A percentile compares a stretch with the other conserved stretches of the same genome.
phyloP scores from a whole-genome alignment of 2,329 filamentous ascomycete species.

The Penicillium frequentans region DNA sequence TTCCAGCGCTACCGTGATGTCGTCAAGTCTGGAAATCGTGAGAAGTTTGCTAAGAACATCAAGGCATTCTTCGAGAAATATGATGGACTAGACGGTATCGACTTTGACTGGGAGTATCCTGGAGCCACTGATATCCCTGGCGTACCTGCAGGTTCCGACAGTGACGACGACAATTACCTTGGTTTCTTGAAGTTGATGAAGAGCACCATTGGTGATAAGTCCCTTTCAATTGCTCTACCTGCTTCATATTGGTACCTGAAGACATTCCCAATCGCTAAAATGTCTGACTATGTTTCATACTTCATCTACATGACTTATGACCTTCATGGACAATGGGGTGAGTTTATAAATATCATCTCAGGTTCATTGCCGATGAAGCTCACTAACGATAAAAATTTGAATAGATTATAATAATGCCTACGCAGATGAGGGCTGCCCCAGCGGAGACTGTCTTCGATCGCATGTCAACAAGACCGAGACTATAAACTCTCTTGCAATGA shows the following conservation, averaged over 20 bases:
- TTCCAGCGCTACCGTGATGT: background rate
- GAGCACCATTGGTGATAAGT: background rate
- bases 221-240: conserved; percentile 15
- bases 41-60: conserved; percentile 24
- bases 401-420: conserved; percentile 16
- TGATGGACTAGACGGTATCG: conserved; percentile 43
- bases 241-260: background rate
- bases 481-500: conserved; percentile 22
- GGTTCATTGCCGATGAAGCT: background rate
- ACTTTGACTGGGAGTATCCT: conserved; percentile 45
- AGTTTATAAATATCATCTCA: background rate
- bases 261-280: background rate
- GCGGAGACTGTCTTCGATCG: conserved; percentile 2
- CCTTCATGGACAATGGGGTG: conserved; percentile 15
- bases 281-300: background rate
- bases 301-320: background rate
- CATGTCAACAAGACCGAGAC: conserved; percentile 13
- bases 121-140: conserved; percentile 10
- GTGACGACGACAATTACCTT: background rate
- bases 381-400: background rate
- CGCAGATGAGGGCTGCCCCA: conserved; percentile 20
- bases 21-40: background rate
- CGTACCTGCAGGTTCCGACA: background rate
- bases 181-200: background rate
- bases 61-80: conserved; percentile 41